These are phyloP conservation scores for Vitis cinerea DNA, from an alignment of 164 flowering plant species.

Conservation along the genomic window DNA sequence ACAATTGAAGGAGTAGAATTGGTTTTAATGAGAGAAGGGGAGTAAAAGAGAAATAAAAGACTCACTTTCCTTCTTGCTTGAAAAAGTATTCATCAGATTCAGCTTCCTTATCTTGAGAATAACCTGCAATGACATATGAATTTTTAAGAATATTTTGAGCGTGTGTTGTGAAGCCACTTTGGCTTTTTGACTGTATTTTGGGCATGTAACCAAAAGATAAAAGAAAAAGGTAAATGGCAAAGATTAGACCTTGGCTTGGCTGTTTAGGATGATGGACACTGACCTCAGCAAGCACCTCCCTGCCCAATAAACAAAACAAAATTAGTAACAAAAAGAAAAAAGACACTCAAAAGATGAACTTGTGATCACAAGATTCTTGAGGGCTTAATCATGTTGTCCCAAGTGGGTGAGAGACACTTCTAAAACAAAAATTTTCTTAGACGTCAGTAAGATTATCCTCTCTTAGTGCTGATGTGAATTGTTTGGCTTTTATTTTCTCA, in stretches of 20 bases:
- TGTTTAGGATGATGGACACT: constrained; percentile 53
- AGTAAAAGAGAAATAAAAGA: not conserved
- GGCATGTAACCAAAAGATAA: no score
- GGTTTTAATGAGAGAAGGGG: not conserved
- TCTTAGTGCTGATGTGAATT: no score
- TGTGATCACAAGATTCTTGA: no score
- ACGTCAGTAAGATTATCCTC: no score
- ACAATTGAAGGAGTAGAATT: no score
- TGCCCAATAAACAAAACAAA: constrained; percentile 23
- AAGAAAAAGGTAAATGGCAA: not conserved
- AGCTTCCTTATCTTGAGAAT: constrained; percentile 55
- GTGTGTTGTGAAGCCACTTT: no score
- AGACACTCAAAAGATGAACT: not conserved
- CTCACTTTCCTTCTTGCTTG: constrained; percentile 62
- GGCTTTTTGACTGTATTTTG: no score
- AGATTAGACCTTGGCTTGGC: constrained; percentile 59
- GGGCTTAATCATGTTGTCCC: no score
- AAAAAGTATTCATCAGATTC: constrained; percentile 28
- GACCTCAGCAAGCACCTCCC: constrained; percentile 55
- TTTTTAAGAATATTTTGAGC: no score
- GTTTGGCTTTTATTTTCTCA: no score
- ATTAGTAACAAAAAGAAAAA: not conserved
- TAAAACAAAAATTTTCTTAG: no score
- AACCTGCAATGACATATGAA: constrained; percentile 41
- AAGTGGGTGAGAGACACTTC: no score